Percentiles rank a stretch among this genome's conserved stretches.
Evolutionary conservation across 768 basidiomycete species (phyloP).

Genomic region (Mycena crocata): DNA sequence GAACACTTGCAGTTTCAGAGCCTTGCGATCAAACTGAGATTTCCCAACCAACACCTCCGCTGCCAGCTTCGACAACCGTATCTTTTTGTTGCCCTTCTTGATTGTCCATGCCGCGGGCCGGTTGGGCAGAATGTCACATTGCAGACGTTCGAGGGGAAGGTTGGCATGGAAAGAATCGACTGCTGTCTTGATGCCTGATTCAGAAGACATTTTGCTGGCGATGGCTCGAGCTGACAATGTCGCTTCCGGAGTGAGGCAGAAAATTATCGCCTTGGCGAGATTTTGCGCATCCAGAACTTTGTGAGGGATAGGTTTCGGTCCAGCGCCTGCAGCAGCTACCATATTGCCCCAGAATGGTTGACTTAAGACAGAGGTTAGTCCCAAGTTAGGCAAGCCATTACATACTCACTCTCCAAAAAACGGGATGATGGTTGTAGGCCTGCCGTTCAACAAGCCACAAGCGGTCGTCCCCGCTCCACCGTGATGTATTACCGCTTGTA

Average conservation of each 20-base stretch:
- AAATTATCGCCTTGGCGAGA: constrained; percentile 45
- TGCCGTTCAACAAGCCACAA: constrained; percentile 54
- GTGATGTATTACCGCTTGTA: constrained; percentile 57
- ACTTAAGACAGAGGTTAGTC: constrained; percentile 5
- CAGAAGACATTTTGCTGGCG: constrained; percentile 50
- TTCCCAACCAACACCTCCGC: constrained; percentile 18
- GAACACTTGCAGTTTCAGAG: constrained; percentile 10
- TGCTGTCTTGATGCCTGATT: constrained; percentile 39
- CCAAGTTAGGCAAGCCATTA: background rate
- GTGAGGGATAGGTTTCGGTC: constrained; percentile 51
- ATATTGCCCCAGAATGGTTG: constrained; percentile 55
- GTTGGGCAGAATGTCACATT: constrained; percentile 22
- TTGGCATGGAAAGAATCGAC: constrained; percentile 25
- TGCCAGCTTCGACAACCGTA: constrained; percentile 30
- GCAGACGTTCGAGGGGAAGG: constrained; percentile 17
- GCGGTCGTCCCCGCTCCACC: constrained; percentile 63
- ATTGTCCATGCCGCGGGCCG: constrained; percentile 28
- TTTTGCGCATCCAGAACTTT: constrained; percentile 6
- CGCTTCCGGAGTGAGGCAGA: constrained; percentile 44
- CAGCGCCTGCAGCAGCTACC: constrained; percentile 56
- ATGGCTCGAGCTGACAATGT: constrained; percentile 49
- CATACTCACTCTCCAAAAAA: constrained; percentile 55
- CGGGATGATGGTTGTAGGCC: constrained; percentile 57
- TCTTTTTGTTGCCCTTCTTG: constrained; percentile 21
- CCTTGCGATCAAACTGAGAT: constrained; percentile 1